Base-by-base conservation (phyloP, 225 moss, liverwort and hornwort genomes). In the Sphagnum contortum region DNA sequence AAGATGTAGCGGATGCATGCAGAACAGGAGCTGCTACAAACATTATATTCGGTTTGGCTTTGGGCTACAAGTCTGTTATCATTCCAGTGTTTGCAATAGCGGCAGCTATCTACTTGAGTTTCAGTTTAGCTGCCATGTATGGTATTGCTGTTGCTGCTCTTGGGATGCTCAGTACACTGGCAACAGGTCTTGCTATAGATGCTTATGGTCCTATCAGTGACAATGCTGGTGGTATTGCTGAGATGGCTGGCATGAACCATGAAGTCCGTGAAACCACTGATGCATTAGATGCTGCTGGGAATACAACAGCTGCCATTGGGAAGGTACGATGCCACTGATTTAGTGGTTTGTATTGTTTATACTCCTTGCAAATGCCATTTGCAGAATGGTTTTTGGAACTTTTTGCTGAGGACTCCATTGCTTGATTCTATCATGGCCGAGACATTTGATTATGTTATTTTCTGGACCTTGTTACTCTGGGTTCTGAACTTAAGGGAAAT, bases 211-310 rank as follows among this genome's bases (percentile, higher is more conserved):
- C 90, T 62, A 90, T 90, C 71, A 78, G 82, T 70, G 90, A 90
- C 78, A 90, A 90, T 74, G 90, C 88, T 0, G 88, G 88, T 70
- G 88, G 90, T 8, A 90, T 90, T 12, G 90, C 85, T 0, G 90
- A 90, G 79, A 90, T 88, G 90, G 87, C 88, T 6, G 90, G 90
- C 10, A 87, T 87, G 88, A 84, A 78, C 76, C 81, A 79, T 68
- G 83, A 83, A 73, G 72, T 83, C n/a, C 78, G 87, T 8, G 81
- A 81, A 50, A 70, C 81, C 67, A 83, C 87, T 5, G 87, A 83
- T 57, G 87, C 87, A 1, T 50, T 87, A 0, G 83, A 83, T 9
- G 87, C 87, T 6, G 87, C 87, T 2, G 87, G 87, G 60, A 87
- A 87, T 78, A 87, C 87, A 56, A 87, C 83, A 4, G 87, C 83